Evolutionary conservation across 2,329 filamentous ascomycete species (phyloP).

Genomic region (Decorospora gaudefroyi): DNA sequence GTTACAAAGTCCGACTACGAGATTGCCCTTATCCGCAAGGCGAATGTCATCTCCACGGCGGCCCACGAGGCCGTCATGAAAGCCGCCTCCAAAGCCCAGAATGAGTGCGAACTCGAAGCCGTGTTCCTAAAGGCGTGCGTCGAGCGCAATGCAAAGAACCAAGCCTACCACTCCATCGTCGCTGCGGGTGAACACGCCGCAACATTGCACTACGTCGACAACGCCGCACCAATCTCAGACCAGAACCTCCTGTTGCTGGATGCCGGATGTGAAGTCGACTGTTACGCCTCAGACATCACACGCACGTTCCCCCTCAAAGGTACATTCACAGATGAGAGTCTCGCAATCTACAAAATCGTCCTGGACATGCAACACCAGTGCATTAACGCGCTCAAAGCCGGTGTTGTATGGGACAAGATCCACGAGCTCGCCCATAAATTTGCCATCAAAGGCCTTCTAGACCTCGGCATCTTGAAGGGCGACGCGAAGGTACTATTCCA

Average conservation of each 20-base stretch:
- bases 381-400: conserved; percentile 72
- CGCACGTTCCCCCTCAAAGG: conserved; percentile 80
- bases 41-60: conserved; percentile 76
- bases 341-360: conserved; percentile 76
- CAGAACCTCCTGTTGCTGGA: conserved; percentile 84
- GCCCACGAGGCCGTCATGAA: conserved; percentile 75
- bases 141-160: conserved; percentile 73
- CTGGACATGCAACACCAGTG: conserved; percentile 83
- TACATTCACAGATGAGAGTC: conserved; percentile 53
- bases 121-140: conserved; percentile 78
- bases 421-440: conserved; percentile 79
- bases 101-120: conserved; percentile 83
- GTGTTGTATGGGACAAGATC: conserved; percentile 78
- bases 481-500: conserved; percentile 57
- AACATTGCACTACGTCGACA: conserved; percentile 81
- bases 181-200: conserved; percentile 79
- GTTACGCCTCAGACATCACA: conserved; percentile 67
- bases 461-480: conserved; percentile 72
- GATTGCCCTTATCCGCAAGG: conserved; percentile 76
- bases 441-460: conserved; percentile 77
- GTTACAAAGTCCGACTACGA: conserved; percentile 88
- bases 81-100: conserved; percentile 65
- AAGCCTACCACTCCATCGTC: conserved; percentile 86
- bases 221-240: conserved; percentile 49
- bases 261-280: conserved; percentile 66